A percentile compares a stretch with the other conserved stretches of the same genome.
phyloP scores from a whole-genome alignment of 192 early-diverging fungal genomes.

The Coemansia sp. region DNA sequence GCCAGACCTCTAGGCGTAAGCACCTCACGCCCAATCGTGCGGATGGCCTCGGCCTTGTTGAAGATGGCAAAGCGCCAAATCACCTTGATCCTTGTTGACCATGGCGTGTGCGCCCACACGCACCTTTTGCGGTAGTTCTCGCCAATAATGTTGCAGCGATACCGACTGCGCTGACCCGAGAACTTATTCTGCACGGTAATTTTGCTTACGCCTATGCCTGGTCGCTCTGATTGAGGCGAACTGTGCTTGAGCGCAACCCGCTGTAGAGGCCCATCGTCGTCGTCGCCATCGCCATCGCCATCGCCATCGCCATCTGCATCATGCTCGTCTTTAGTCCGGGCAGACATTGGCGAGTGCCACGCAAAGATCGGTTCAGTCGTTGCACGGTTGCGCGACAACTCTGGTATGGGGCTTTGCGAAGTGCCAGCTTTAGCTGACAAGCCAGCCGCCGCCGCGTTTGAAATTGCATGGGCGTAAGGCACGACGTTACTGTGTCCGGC shows the following conservation, averaged over 20 bases:
- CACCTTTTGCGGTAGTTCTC: slow-evolving; percentile 53
- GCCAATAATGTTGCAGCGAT: slow-evolving; percentile 53
- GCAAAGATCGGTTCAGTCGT: slow-evolving; percentile 10
- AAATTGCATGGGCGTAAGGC: background rate
- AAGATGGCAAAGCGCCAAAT: slow-evolving; percentile 50
- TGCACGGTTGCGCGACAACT: background rate
- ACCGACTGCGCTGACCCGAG: slow-evolving; percentile 39
- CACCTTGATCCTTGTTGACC: slow-evolving; percentile 51
- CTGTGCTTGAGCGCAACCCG: slow-evolving; percentile 2
- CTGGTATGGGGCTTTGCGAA: background rate
- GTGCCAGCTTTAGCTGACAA: no score
- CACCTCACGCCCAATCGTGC: slow-evolving; percentile 50
- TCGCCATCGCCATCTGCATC: background rate
- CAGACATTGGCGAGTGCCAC: background rate
- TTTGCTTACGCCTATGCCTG: slow-evolving; percentile 3
- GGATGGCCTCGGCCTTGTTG: slow-evolving; percentile 52
- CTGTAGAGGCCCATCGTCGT: background rate
- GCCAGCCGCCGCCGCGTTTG: background rate
- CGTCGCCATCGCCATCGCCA: no score
- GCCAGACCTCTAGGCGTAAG: slow-evolving; percentile 50
- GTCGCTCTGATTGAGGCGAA: background rate
- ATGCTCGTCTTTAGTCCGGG: background rate
- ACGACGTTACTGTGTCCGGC: background rate
- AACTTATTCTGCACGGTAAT: slow-evolving; percentile 31
- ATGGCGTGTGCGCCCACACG: slow-evolving; percentile 50